Base-by-base conservation (phyloP, 1,284 basidiomycete genomes). In the Moesziomyces sp. region DNA sequence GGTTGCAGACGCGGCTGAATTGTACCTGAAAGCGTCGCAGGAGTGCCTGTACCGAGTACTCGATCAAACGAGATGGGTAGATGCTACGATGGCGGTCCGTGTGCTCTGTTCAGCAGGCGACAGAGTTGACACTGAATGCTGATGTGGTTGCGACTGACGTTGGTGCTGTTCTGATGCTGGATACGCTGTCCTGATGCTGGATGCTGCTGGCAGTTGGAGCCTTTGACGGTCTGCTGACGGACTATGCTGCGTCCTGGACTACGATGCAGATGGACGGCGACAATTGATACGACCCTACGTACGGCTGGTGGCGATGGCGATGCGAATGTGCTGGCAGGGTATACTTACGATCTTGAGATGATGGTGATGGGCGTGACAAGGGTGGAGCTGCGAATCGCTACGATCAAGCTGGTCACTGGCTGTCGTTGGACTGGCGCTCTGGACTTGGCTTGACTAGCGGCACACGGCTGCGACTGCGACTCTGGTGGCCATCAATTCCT, bases 301-400 rank as follows among this genome's bases (percentile, higher is more conserved):
- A 40, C 38, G 38, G 14, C 38, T 55, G 59, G 28, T 52, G 60
- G 14, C 42, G 51, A 9, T 62, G 46, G 40, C 50, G 57, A 28
- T 56, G 53, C 24, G 38, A 19, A 13, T 40, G 52, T 8, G 9
- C 7, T 44, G 33, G 42, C 23, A 28, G 52, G 52, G 33, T 55
- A 30, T 68, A 73, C 70, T 73, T 64, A 73, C 70, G 64, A 68
- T 73, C 70, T 73, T 73, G 70, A 68, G 57, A 58, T 52, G 69
- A 59, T 72, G 63, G 63, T 72, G 69, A 67, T 71, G 68, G 62
- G 46, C 68, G 68, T 46, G 54, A 45, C 54, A 61, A 58, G 58
- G 62, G 64, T 71, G 54, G 55, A 61, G 43, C 42, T 26, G 54
- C 38, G 23, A 46, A 18, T 50, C 42, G 43, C 58, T 40, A 62